Base-by-base conservation (phyloP, 768 basidiomycete species). In the Gloeopeniophorella convolvens region DNA sequence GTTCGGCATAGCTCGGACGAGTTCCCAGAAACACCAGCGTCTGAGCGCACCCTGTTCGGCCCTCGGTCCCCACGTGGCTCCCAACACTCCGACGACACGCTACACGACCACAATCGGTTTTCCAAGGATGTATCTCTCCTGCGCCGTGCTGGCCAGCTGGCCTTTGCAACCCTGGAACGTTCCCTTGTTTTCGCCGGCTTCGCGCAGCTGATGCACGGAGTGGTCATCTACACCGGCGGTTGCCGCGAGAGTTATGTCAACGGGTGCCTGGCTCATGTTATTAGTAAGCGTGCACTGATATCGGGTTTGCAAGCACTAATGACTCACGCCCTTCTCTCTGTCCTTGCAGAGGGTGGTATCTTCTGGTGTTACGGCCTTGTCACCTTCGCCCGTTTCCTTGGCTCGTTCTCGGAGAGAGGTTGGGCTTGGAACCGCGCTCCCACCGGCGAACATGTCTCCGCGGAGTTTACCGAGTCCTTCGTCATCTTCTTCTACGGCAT, bases 361-460 rank as follows among this genome's bases (percentile, higher is more conserved):
- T 98, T 98, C 70, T 91, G 91, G 82, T 80, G 78, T 50, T 97
- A 91, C 66, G 95, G 94, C 6, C 67, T 97, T 5, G 65, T 89
- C 42, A 81, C 88, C 0, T 98, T 96, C 64, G 87, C 81, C n/a
- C 85, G 95, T n/a, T 98, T 89, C 70, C 79, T 95, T 41, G 94
- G 94, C 23, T 80, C 89, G 5, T 92, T 83, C 65, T 77, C 89
- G 20, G 81, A 89, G 42, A 67, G 80, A 26, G 95, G 95, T 4
- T 98, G 94, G 94, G 89, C 95, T 13, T 98, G 94, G 94, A 98
- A 98, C 63, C 70, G 75, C 23, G 71, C 80, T 0, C 84, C 82
- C 0, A 65, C 41, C 6, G 55, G 56, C 20, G 63, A 60, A 9
- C 39, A 68, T 3, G 69, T 70, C 7, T 79, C 82, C 6, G 87